Conservation (phyloP, 768 basidiomycete species). For the Kwoniella pini region DNA sequence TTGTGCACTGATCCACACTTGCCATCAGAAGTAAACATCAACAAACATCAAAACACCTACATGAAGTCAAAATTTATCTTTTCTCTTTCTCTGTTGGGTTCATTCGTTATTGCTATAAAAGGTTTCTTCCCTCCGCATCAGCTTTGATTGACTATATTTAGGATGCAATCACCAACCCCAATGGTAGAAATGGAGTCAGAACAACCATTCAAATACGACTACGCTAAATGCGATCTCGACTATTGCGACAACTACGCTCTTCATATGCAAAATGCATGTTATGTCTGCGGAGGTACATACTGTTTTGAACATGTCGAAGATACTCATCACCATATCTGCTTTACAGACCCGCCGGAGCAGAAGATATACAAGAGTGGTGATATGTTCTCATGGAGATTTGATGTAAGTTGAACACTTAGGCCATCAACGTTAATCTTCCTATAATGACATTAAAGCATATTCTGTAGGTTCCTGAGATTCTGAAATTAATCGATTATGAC, state of each 20-base stretch:
- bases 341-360: background rate
- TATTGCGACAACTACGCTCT: background rate
- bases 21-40: too few species aligned
- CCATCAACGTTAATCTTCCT: background rate
- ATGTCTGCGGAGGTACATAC: background rate
- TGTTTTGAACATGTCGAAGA: conserved; percentile 1
- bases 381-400: background rate
- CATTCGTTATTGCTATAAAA: too few species aligned
- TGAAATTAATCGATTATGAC: background rate
- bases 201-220: background rate
- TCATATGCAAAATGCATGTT: background rate
- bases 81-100: too few species aligned
- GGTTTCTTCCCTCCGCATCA: too few species aligned
- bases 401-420: background rate
- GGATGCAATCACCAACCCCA: too few species aligned
- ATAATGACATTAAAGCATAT: too few species aligned
- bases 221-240: background rate
- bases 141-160: too few species aligned
- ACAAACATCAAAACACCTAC: too few species aligned
- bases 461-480: background rate
- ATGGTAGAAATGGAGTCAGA: too few species aligned
- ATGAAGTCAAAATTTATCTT: too few species aligned
- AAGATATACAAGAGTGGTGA: background rate
- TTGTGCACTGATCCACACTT: too few species aligned
- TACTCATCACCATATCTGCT: background rate